phyloP scores from a whole-genome alignment of 306 rosid species.

The Spatholobus suberectus region DNA sequence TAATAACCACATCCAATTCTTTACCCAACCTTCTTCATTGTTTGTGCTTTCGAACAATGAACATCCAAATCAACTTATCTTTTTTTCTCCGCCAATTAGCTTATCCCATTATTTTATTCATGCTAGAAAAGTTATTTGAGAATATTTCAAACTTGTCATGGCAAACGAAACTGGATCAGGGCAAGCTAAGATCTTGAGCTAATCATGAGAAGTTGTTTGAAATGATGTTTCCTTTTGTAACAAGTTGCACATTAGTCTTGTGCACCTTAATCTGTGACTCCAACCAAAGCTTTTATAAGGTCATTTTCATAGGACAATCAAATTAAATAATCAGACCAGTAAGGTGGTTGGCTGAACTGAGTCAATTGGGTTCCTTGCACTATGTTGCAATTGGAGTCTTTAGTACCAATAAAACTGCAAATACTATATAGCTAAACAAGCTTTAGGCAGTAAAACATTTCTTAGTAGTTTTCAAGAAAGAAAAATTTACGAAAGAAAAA shows the following conservation, averaged over 20 bases:
- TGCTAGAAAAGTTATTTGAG: not conserved
- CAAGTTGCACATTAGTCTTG: not conserved
- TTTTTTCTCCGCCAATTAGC: not conserved
- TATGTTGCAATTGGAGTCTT: constrained; percentile 7
- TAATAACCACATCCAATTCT: not conserved
- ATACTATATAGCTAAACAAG: constrained; percentile 2
- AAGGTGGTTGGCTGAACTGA: not conserved
- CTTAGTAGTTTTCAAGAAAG: not conserved
- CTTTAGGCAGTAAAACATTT: constrained; percentile 9
- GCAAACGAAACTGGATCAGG: not conserved
- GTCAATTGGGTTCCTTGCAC: not conserved
- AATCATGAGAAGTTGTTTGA: not conserved
- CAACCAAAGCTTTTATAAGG: not conserved
- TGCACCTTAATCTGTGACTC: not conserved
- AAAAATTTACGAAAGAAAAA: not conserved
- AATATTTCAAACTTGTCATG: not conserved
- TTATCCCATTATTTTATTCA: not conserved
- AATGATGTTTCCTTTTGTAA: not conserved
- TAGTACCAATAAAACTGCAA: constrained; percentile 16
- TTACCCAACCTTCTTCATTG: not conserved
- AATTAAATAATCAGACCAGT: not conserved
- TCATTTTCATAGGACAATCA: not conserved
- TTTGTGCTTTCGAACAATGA: not conserved
- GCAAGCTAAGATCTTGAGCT: not conserved
- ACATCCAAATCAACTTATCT: not conserved